A percentile compares a stretch with the other conserved stretches of the same genome.
These are phyloP conservation scores for Colletotrichum melonis DNA, from an alignment of 2,329 filamentous ascomycete genomes.

Conservation along the genomic window DNA sequence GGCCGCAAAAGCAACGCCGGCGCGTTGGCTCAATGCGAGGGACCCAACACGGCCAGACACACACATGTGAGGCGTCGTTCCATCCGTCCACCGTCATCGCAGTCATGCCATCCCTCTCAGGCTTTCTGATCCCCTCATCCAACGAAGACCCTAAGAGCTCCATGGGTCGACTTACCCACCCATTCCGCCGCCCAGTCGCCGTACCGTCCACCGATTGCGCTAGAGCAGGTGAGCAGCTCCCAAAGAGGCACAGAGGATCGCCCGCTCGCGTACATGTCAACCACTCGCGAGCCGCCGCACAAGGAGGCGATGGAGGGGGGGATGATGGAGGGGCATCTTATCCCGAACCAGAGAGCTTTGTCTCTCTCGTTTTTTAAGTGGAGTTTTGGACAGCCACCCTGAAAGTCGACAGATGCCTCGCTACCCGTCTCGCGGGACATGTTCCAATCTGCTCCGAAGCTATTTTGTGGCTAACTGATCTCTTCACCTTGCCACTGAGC, in stretches of 20 bases:
- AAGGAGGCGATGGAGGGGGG: not conserved
- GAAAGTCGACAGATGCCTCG: not conserved
- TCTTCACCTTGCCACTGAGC: constrained; percentile 10
- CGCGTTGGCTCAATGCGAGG: not conserved
- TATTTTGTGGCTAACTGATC: not conserved
- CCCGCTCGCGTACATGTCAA: constrained; percentile 18
- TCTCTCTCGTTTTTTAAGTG: constrained; percentile 12
- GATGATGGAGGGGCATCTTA: not conserved
- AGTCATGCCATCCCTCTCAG: not conserved
- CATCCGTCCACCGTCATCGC: not conserved
- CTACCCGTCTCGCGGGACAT: not conserved
- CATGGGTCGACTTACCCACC: constrained; percentile 2
- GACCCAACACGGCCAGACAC: not conserved
- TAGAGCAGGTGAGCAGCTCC: constrained; percentile 23
- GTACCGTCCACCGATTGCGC: constrained; percentile 7
- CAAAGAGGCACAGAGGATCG: constrained; percentile 11
- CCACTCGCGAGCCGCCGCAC: constrained; percentile 7
- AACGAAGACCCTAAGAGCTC: not conserved
- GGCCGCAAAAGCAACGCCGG: constrained; percentile 12
- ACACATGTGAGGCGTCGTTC: not conserved
- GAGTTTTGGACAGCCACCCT: constrained; percentile 1
- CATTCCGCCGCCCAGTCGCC: not conserved
- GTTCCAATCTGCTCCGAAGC: not conserved
- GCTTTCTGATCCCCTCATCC: not conserved
- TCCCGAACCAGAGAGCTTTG: not conserved